Base-by-base conservation (phyloP, 352 stramenopile genomes). In the Bremia lactucae region DNA sequence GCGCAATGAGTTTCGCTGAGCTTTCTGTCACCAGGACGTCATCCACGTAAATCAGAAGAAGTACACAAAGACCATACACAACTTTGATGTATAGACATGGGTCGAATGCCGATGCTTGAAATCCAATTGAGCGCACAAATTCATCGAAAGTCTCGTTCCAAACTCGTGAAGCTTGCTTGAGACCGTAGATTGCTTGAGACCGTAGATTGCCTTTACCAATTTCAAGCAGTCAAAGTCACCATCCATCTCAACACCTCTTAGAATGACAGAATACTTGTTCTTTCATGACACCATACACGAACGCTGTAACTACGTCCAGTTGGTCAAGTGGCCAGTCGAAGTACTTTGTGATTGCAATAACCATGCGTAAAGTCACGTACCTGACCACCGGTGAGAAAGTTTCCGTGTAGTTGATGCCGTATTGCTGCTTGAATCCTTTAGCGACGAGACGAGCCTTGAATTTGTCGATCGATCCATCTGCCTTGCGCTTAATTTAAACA, bases 381-480 rank as follows among this genome's bases (percentile, higher is more conserved):
- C 9, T 28, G 23, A 28, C 23, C 23, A 28, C 23, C 9, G 23
- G 23, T 9, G 23, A 28, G 23, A 28, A 28, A 5, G 23, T 28
- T 9, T 28, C 23, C 23, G 23, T 28, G 23, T 28, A 28, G 23
- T 28, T 9, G 9, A 28, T 9, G 23, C 23, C 23, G 9, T n/a
- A n/a, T n/a, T 40, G 24, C 42, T 68, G 59, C 25, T 35, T 11
- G 16, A 52, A 52, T 3, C 42, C 49, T 6, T 50, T 56, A 0
- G 26, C 34, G 15, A 26, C 34, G 10, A 40, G 34, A 5, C 19
- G 19, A 18, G 34, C 19, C 19, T 34, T 34, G 5, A 16, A 34
- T n/a, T 34, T 34, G 10, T 34, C 28, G 28, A 34, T 34, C 10
- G 28, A 34, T 3, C 28, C 28, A n/a, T 34, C 28, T 6, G 2